Conservation (phyloP, 2,329 filamentous ascomycete species). For the Xylaria polymorpha region DNA sequence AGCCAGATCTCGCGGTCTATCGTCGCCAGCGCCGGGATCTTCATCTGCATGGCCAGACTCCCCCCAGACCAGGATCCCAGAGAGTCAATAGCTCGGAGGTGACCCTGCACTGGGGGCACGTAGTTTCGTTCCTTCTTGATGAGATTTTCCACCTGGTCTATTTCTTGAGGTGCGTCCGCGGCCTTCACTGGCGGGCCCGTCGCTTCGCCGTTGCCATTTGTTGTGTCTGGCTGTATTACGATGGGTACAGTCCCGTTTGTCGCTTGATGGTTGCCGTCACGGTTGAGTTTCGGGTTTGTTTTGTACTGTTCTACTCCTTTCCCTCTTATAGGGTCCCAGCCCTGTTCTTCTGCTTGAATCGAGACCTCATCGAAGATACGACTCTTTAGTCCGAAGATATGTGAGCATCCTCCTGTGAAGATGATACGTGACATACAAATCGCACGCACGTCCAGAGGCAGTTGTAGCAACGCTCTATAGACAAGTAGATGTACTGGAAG, state of each 20-base stretch:
- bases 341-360: slow-evolving; percentile 71
- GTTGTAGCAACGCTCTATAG: slow-evolving; percentile 77
- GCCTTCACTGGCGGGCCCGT: slow-evolving; percentile 53
- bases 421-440: slow-evolving; percentile 90
- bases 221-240: slow-evolving; percentile 34
- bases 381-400: slow-evolving; percentile 80
- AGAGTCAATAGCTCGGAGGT: slow-evolving; percentile 73
- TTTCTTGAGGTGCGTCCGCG: slow-evolving; percentile 60
- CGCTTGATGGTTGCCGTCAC: slow-evolving; percentile 46
- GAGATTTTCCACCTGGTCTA: slow-evolving; percentile 69
- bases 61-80: slow-evolving; percentile 81
- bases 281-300: slow-evolving; percentile 58
- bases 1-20: slow-evolving; percentile 79
- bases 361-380: slow-evolving; percentile 82
- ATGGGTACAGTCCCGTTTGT: slow-evolving; percentile 41
- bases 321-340: slow-evolving; percentile 82
- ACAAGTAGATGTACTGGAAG: slow-evolving; percentile 80
- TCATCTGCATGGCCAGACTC: slow-evolving; percentile 75
- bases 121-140: slow-evolving; percentile 60
- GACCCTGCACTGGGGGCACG: slow-evolving; percentile 62
- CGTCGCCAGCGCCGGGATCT: slow-evolving; percentile 74
- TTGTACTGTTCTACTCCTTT: slow-evolving; percentile 70
- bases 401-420: slow-evolving; percentile 83
- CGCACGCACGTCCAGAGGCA: slow-evolving; percentile 85
- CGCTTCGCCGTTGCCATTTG: slow-evolving; percentile 47